phyloP scores from a whole-genome alignment of 2,329 filamentous ascomycete genomes.

The Fusarium miscanthi region DNA sequence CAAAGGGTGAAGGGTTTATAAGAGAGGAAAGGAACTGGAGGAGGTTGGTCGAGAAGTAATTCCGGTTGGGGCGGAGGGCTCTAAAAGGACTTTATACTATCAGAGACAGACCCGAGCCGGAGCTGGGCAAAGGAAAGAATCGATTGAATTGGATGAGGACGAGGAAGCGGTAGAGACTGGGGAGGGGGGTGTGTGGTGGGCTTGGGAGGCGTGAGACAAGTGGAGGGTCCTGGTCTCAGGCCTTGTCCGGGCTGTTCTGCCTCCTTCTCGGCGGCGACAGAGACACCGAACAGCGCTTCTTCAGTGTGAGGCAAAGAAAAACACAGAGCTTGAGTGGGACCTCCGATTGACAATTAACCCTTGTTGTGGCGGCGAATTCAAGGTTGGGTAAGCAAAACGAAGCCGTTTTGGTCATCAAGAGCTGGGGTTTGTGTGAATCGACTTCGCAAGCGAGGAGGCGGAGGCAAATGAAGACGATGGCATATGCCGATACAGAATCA shows the following conservation, averaged over 20 bases:
- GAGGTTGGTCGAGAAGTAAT: slow-evolving; percentile 25
- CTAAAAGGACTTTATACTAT: slow-evolving; percentile 46
- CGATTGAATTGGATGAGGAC: slow-evolving; percentile 28
- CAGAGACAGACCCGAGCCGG: slow-evolving; percentile 39
- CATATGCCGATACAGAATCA: slow-evolving; percentile 5
- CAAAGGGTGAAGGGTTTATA: slow-evolving; percentile 12
- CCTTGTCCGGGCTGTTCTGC: neutral
- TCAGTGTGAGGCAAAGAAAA: slow-evolving; percentile 24
- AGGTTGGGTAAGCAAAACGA: slow-evolving; percentile 27
- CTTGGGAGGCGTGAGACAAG: slow-evolving; percentile 39
- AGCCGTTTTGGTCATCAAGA: slow-evolving; percentile 9
- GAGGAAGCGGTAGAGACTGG: slow-evolving; percentile 32
- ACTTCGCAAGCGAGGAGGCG: slow-evolving; percentile 5
- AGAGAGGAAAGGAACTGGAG: slow-evolving; percentile 15
- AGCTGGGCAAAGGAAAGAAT: slow-evolving; percentile 29
- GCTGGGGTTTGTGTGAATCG: slow-evolving; percentile 25
- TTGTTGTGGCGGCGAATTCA: slow-evolving; percentile 29
- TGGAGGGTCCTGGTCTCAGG: slow-evolving; percentile 16
- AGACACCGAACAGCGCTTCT: slow-evolving; percentile 14
- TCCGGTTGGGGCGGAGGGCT: slow-evolving; percentile 42
- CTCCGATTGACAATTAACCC: slow-evolving; percentile 11
- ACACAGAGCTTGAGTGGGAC: slow-evolving; percentile 9
- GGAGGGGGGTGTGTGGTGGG: slow-evolving; percentile 27
- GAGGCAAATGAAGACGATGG: slow-evolving; percentile 10
- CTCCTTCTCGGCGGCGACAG: slow-evolving; percentile 12